Conservation (phyloP, 176 grass and related monocot species). For the Juncus effusus region DNA sequence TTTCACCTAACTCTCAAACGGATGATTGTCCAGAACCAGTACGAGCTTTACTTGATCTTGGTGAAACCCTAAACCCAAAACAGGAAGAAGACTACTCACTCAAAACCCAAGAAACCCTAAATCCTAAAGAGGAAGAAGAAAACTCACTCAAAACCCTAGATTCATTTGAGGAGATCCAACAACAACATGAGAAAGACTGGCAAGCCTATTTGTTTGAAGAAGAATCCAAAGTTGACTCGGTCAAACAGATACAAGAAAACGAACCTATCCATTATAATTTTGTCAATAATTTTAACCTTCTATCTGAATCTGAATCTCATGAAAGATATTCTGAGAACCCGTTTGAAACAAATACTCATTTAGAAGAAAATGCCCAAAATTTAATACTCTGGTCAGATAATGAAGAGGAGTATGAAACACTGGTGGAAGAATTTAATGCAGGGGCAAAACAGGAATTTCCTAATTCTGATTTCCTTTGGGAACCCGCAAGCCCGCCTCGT, state of each 20-base stretch:
- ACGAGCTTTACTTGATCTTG: slow-evolving; percentile 39
- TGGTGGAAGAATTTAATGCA: slow-evolving; percentile 3
- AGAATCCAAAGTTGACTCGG: background rate
- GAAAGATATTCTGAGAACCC: slow-evolving; percentile 9
- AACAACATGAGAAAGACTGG: background rate
- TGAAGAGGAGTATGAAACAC: background rate
- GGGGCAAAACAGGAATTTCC: slow-evolving; percentile 29
- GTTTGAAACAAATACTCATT: slow-evolving; percentile 1
- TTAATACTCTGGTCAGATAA: slow-evolving; percentile 7
- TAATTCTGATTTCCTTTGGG: slow-evolving; percentile 54
- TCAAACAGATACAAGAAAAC: slow-evolving; percentile 16
- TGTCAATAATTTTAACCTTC: slow-evolving; percentile 29
- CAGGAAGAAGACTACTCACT: no score
- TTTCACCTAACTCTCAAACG: slow-evolving; percentile 31
- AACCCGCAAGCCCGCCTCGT: slow-evolving; percentile 53
- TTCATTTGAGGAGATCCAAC: slow-evolving; percentile 9
- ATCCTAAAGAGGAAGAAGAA: background rate
- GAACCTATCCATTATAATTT: slow-evolving; percentile 44
- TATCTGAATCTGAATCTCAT: slow-evolving; percentile 11
- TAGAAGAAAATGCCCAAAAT: background rate
- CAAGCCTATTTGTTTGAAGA: background rate
- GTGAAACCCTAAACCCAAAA: slow-evolving; percentile 9
- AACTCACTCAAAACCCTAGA: slow-evolving; percentile 10
- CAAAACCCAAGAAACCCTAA: no score
- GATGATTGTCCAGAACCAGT: slow-evolving; percentile 16